A percentile compares a stretch with the other conserved stretches of the same genome.
Conservation (phyloP, 306 rosid species). For the Malus fusca region DNA sequence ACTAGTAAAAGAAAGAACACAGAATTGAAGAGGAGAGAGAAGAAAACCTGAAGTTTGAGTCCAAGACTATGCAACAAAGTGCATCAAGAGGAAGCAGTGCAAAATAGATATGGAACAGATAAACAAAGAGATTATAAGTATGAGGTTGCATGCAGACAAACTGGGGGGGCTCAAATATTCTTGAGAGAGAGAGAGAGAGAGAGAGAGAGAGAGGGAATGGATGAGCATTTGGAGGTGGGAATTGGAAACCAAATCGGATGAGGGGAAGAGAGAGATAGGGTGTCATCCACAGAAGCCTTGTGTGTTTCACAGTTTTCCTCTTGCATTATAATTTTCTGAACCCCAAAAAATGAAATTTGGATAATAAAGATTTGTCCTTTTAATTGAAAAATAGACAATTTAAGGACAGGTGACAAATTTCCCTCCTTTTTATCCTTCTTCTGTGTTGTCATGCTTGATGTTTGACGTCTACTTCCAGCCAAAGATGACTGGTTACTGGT, state of each 20-base stretch:
- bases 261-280: constrained; percentile 18
- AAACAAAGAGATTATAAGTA: constrained; percentile 29
- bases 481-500: not conserved
- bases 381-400: not conserved
- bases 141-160: constrained; percentile 29
- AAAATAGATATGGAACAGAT: constrained; percentile 11
- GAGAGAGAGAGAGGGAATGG: constrained; percentile 26
- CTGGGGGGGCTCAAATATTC: constrained; percentile 27
- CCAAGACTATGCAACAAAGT: constrained; percentile 26
- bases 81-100: constrained; percentile 37
- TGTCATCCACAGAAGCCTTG: constrained; percentile 57
- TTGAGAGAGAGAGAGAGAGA: not conserved
- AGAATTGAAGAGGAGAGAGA: constrained; percentile 8
- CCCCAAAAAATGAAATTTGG: constrained; percentile 11
- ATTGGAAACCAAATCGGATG: constrained; percentile 57
- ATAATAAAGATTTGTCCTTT: constrained; percentile 2
- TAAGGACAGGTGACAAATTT: not conserved
- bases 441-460: not conserved
- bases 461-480: not conserved
- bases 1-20: constrained; percentile 7
- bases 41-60: constrained; percentile 28
- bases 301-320: constrained; percentile 48
- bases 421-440: not conserved
- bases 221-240: constrained; percentile 74
- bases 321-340: constrained; percentile 28